These are phyloP conservation scores for Erodium texanum DNA, from an alignment of 441 rosid species.

Conservation along the genomic window DNA sequence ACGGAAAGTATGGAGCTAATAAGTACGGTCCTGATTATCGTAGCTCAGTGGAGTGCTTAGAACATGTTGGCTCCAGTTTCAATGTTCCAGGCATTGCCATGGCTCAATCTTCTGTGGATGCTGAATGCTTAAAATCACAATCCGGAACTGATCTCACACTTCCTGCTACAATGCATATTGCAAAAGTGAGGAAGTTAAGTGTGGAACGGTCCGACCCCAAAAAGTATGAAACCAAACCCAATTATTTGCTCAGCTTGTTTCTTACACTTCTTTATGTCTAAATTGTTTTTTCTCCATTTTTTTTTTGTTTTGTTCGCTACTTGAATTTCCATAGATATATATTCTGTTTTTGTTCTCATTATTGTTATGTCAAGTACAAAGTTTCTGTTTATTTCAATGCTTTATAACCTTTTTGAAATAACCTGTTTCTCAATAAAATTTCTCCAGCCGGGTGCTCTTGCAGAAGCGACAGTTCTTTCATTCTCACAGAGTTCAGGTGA, in stretches of 20 bases:
- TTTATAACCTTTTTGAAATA: slow-evolving; percentile 8
- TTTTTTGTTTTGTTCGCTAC: neutral
- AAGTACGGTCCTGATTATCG: slow-evolving; percentile 26
- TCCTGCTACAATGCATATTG: slow-evolving; percentile 22
- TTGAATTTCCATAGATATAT: neutral
- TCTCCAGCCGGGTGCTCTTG: slow-evolving; percentile 36
- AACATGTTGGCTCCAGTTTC: slow-evolving; percentile 45
- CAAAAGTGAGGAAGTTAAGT: slow-evolving; percentile 28
- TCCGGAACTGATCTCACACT: slow-evolving; percentile 26
- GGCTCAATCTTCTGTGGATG: slow-evolving; percentile 47
- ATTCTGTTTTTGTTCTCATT: neutral
- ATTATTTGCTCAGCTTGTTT: neutral
- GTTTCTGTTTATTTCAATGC: neutral
- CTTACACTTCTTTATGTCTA: neutral
- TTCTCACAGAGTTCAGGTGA: slow-evolving; percentile 76
- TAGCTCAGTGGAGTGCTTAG: slow-evolving; percentile 38
- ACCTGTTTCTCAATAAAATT: slow-evolving; percentile 1
- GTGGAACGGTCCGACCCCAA: slow-evolving; percentile 37
- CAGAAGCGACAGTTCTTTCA: slow-evolving; percentile 88
- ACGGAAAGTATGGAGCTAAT: slow-evolving; percentile 22
- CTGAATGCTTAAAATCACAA: slow-evolving; percentile 28
- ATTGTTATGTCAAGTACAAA: neutral
- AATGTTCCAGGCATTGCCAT: slow-evolving; percentile 41
- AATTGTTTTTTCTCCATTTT: neutral
- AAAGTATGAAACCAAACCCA: slow-evolving; percentile 22